phyloP scores from a whole-genome alignment of 2,329 filamentous ascomycete species.

The Colletotrichum plurivorum region DNA sequence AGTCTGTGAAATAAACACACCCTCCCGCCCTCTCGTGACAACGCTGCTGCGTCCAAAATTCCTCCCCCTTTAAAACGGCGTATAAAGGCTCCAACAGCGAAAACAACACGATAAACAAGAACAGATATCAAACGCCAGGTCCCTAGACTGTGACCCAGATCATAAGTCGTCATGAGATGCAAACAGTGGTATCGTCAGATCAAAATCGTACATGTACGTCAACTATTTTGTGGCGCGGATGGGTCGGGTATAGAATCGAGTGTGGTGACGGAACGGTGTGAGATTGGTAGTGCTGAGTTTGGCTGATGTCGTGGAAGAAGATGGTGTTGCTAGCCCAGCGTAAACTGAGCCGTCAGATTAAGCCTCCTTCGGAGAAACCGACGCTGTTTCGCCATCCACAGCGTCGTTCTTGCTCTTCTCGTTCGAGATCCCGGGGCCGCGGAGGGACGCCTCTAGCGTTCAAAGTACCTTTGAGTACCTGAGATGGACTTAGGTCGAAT shows the following conservation, averaged over 20 bases:
- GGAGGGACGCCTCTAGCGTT: slow-evolving; percentile 49
- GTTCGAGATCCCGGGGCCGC: slow-evolving; percentile 51
- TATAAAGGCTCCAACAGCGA: background rate
- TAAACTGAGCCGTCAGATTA: slow-evolving; percentile 58
- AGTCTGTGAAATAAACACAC: slow-evolving; percentile 1
- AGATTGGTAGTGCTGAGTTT: background rate
- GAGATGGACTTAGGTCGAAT: slow-evolving; percentile 55
- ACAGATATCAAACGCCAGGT: slow-evolving; percentile 37
- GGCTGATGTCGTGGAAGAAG: background rate
- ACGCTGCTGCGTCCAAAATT: slow-evolving; percentile 1
- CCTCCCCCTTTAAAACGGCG: background rate
- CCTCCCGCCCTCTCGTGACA: background rate
- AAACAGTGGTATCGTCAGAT: slow-evolving; percentile 39
- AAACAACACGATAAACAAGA: slow-evolving; percentile 28
- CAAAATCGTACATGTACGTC: slow-evolving; percentile 35
- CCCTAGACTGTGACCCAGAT: slow-evolving; percentile 31
- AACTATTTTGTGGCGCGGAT: slow-evolving; percentile 28
- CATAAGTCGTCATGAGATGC: slow-evolving; percentile 41
- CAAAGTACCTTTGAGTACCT: slow-evolving; percentile 49
- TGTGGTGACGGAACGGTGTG: background rate
- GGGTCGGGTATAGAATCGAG: slow-evolving; percentile 34
- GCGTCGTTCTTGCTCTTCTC: slow-evolving; percentile 57
- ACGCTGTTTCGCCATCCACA: slow-evolving; percentile 72
- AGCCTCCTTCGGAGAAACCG: slow-evolving; percentile 68
- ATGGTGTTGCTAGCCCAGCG: background rate